Base-by-base conservation (phyloP, 306 rosid genomes). In the Mimosa bimucronata region DNA sequence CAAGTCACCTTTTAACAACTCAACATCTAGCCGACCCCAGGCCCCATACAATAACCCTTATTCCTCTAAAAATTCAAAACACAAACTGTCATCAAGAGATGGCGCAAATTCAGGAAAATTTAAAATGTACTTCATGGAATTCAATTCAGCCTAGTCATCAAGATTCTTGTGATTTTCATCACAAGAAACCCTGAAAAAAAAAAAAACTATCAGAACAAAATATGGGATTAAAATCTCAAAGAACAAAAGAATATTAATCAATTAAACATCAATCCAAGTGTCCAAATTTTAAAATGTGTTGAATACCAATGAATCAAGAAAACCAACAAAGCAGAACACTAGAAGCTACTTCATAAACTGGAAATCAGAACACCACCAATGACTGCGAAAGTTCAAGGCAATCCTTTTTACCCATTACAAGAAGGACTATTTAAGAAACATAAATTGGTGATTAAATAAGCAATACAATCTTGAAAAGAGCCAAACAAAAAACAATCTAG, bases 401-500 rank as follows among this genome's bases (percentile, higher is more conserved):
- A 50, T 61, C 66, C 44, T 19, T 31, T 23, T 68, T 34, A 23
- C 7, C 67, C 52, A 26, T 19, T 46, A 34, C 18, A 70, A 46
- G 26, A 70, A 62, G 67, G 60, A 69, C 50, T 68, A 41, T 41
- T 19, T 31, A 37, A 73, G 73, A 46, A 65, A 70, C 42, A 46
- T 21, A 73, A 73, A 77, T 42, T 74, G 46, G 31, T 68, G 62
- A 64, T 28, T 12, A 19, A 78, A 61, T 29, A 62, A n/a, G 75
- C 5, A 45, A 41, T 14, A 71, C n/a, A 71, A 71, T 70, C 28
- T 21, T 28, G 46, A 58, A 16, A 53, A 74, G 53, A 64, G 64
- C 6, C 31, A 21, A n/a, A 67, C n/a, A 67, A 64, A 25, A 65
- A 71, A 83, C 83, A 77, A 77, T 38, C 29, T 78, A 66, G 73